Evolutionary conservation across 1,284 basidiomycete genomes (phyloP).

Genomic region (Ustilago loliicola): DNA sequence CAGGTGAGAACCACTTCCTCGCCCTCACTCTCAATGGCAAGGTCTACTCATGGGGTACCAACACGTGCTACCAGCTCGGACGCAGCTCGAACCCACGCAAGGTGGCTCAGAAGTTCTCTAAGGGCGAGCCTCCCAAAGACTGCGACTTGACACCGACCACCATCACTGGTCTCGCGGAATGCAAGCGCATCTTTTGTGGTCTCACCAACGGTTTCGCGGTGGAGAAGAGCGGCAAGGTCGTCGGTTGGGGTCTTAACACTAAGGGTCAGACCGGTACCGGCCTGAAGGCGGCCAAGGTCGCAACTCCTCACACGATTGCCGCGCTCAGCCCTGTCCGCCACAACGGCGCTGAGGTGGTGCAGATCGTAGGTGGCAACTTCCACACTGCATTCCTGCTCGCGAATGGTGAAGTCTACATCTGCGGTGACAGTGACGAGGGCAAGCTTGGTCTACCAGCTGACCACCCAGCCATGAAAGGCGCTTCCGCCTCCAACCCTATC

Average conservation of each 20-base stretch:
- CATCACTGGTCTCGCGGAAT: slow-evolving; percentile 78
- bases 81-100: slow-evolving; percentile 77
- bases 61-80: slow-evolving; percentile 87
- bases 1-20: slow-evolving; percentile 87
- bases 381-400: slow-evolving; percentile 88
- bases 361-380: slow-evolving; percentile 83
- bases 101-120: slow-evolving; percentile 51
- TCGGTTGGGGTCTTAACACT: slow-evolving; percentile 91
- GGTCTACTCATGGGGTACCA: slow-evolving; percentile 83
- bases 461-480: slow-evolving; percentile 45
- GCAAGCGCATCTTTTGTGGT: slow-evolving; percentile 83
- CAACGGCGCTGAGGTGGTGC: slow-evolving; percentile 70
- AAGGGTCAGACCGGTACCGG: slow-evolving; percentile 78
- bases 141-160: slow-evolving; percentile 86
- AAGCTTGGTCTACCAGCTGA: slow-evolving; percentile 57
- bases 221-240: slow-evolving; percentile 83
- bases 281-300: slow-evolving; percentile 74
- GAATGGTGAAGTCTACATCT: slow-evolving; percentile 80
- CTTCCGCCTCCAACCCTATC: slow-evolving; percentile 36
- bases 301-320: slow-evolving; percentile 79
- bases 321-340: slow-evolving; percentile 79
- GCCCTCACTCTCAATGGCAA: slow-evolving; percentile 86
- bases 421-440: slow-evolving; percentile 65
- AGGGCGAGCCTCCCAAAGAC: slow-evolving; percentile 77
- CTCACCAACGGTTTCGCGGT: slow-evolving; percentile 90